Base-by-base conservation (phyloP, 129 eudicot species). In the Apium graveolens region DNA sequence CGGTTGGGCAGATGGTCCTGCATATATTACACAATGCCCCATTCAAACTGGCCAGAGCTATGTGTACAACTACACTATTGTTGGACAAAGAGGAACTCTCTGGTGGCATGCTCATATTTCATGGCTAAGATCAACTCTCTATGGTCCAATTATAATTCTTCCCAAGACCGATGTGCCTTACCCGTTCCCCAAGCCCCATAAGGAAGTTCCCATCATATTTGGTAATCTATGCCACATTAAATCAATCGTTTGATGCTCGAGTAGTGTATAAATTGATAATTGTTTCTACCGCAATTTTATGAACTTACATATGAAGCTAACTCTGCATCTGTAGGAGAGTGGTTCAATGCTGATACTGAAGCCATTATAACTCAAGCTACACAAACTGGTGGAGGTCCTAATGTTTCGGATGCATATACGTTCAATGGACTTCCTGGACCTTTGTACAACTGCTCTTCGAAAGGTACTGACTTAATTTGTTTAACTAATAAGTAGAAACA, bases 1-100 rank as follows among this genome's bases (percentile, higher is more conserved):
- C 39, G 88, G 91, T 20, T 87, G 91, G 91, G 91, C 91, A 0
- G 91, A 87, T 74, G 91, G 88, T 42, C 88, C 91, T 1, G 89
- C 89, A 8, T 86, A 86, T 41, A 34, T 86, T n/a, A 77, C 86
- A 20, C 90, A 87, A 29, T 87, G 87, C 14, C 88, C 88, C 34
- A 87, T 87, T 17, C 88, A 87, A 81, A 87, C 85, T 16, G 90
- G 90, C 17, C 88, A 81, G n/a, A 84, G 82, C 72, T 84, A 87
- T 60, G 78, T 84, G 18, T 87, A 87, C 48, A 87, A 87, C 62
- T 87, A 70, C 78, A 87, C 87, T 11, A 57, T 87, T 43, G 80
- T 80, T 20, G 91, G 91, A 5, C 91, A 87, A 80, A 78, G 91
- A 35, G 88, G 91, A 60, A 87, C 91, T 27, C 78, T 87, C 37